Conservation (phyloP, 1,139 yeast genomes). For the Lodderomyces theae region DNA sequence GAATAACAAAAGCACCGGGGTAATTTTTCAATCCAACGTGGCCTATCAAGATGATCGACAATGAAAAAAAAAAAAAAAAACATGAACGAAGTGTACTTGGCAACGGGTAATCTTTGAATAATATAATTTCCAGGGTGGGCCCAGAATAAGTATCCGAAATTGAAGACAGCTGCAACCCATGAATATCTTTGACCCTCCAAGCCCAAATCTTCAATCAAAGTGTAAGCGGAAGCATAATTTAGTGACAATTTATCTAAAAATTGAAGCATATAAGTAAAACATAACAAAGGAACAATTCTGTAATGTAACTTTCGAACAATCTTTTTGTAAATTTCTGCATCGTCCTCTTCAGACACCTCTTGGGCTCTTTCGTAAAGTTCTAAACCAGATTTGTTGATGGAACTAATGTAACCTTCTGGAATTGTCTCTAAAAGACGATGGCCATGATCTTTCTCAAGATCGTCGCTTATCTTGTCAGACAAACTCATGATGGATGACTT, state of each 20-base stretch:
- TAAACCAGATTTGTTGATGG: slow-evolving; percentile 18
- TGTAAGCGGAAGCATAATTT: slow-evolving; percentile 31
- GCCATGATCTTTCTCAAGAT: slow-evolving; percentile 1
- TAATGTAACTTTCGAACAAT: slow-evolving; percentile 39
- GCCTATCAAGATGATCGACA: slow-evolving; percentile 52
- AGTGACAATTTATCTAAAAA: slow-evolving; percentile 49
- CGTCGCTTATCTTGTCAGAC: neutral
- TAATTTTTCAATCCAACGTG: slow-evolving; percentile 45
- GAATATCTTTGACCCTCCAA: neutral
- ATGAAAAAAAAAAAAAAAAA: slow-evolving; percentile 47
- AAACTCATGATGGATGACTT: no score
- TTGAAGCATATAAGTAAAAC: slow-evolving; percentile 47
- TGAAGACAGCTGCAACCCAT: slow-evolving; percentile 56
- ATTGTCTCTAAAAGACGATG: neutral
- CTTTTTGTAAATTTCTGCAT: slow-evolving; percentile 19
- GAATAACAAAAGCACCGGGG: slow-evolving; percentile 47
- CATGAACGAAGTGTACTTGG: slow-evolving; percentile 45
- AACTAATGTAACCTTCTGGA: neutral
- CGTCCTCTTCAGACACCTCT: slow-evolving; percentile 19
- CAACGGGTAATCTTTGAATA: slow-evolving; percentile 53
- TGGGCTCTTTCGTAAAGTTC: slow-evolving; percentile 31
- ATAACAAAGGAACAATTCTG: slow-evolving; percentile 43
- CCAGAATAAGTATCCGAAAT: slow-evolving; percentile 49
- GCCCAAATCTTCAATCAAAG: slow-evolving; percentile 22
- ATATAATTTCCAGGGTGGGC: slow-evolving; percentile 53